Percentiles rank a stretch among this genome's conserved stretches.
Evolutionary conservation across 2,329 filamentous ascomycete species (phyloP).

Genomic region (Scytalidium lignicola): DNA sequence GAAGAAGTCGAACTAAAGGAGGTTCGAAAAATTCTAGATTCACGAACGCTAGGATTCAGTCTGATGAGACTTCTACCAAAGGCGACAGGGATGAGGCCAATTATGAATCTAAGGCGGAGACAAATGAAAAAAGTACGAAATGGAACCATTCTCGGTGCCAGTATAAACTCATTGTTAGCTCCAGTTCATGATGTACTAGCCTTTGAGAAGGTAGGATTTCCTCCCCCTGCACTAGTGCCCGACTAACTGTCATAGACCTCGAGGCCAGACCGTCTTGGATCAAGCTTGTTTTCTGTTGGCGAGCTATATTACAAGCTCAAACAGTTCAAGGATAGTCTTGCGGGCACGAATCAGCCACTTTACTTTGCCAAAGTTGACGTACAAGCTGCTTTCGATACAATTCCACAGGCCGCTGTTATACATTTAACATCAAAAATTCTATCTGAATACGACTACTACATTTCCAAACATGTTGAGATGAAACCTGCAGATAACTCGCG

Average conservation of each 20-base stretch:
- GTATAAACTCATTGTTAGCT: slow-evolving; percentile 65
- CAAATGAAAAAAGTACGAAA: slow-evolving; percentile 48
- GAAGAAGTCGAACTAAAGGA: slow-evolving; percentile 62
- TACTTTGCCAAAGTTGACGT: slow-evolving; percentile 95
- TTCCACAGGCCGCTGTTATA: slow-evolving; percentile 74
- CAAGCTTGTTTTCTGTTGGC: slow-evolving; percentile 73
- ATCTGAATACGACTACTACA: slow-evolving; percentile 57
- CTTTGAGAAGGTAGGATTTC: slow-evolving; percentile 61
- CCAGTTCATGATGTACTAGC: slow-evolving; percentile 75
- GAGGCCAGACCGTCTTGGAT: slow-evolving; percentile 61
- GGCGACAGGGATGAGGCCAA: slow-evolving; percentile 67
- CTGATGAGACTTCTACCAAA: slow-evolving; percentile 82
- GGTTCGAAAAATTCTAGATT: slow-evolving; percentile 53
- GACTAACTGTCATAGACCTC: slow-evolving; percentile 29
- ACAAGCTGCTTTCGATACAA: slow-evolving; percentile 88
- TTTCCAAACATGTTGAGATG: slow-evolving; percentile 72
- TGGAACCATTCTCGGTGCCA: slow-evolving; percentile 47
- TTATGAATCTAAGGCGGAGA: slow-evolving; percentile 77
- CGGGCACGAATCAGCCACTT: slow-evolving; percentile 38
- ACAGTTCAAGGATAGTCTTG: slow-evolving; percentile 55
- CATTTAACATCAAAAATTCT: slow-evolving; percentile 56
- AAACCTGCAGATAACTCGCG: slow-evolving; percentile 35
- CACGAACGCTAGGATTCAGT: slow-evolving; percentile 67
- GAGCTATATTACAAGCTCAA: slow-evolving; percentile 75
- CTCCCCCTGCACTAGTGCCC: slow-evolving; percentile 5